These are phyloP conservation scores for Ephemerocybe angulata DNA, from an alignment of 768 basidiomycete genomes.

Conservation along the genomic window DNA sequence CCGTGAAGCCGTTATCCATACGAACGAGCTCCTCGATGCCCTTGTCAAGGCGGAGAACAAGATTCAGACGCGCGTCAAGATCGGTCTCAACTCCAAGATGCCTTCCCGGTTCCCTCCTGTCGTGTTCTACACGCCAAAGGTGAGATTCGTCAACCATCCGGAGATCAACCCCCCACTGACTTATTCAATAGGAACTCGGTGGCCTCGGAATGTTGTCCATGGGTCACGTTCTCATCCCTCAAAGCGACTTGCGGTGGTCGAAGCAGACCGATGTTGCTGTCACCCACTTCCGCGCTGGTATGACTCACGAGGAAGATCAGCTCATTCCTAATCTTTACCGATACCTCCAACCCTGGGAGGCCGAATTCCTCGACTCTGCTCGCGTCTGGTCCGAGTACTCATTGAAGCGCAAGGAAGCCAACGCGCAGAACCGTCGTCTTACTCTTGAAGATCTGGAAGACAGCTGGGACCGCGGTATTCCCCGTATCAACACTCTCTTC, in stretches of 20 bases:
- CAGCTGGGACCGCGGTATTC: slow-evolving; percentile 98
- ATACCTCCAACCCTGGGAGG: slow-evolving; percentile 96
- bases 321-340: slow-evolving; percentile 97
- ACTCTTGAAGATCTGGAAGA: slow-evolving; percentile 98
- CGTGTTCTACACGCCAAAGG: slow-evolving; percentile 94
- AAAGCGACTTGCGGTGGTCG: slow-evolving; percentile 95
- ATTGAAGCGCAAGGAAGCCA: slow-evolving; percentile 99
- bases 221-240: slow-evolving; percentile 98
- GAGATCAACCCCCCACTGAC: slow-evolving; percentile 1
- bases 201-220: slow-evolving; percentile 99
- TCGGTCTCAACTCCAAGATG: slow-evolving; percentile 99
- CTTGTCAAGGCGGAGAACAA: slow-evolving; percentile 99
- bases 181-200: slow-evolving; percentile 68
- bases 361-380: slow-evolving; percentile 95
- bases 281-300: slow-evolving; percentile 98
- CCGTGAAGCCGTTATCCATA: slow-evolving; percentile 96
- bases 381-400: slow-evolving; percentile 99
- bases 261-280: slow-evolving; percentile 98
- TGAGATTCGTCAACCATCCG: slow-evolving; percentile 19
- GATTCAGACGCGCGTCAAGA: slow-evolving; percentile 99
- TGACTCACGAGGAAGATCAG: slow-evolving; percentile 94
- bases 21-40: slow-evolving; percentile 91
- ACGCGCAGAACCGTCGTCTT: slow-evolving; percentile 93
- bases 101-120: slow-evolving; percentile 97
- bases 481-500: slow-evolving; percentile 98